Evolutionary conservation across 257 asterid genomes (phyloP), one percentile per base, ranked within the genome.

Genomic region (Knoxia roxburghii): DNA sequence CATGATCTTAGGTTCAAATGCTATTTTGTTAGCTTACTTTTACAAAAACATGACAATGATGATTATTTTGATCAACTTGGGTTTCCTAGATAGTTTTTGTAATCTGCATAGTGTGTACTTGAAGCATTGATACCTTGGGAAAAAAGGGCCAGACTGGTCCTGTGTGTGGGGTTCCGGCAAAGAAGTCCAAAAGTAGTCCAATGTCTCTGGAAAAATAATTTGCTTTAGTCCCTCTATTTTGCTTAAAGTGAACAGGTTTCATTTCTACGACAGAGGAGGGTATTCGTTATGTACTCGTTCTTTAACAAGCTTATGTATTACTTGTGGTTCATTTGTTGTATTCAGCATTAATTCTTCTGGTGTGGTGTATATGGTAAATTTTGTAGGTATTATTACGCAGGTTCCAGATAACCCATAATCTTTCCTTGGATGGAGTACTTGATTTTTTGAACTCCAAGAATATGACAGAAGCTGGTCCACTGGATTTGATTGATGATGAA

Each of bases 381-480:
- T 56, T 73, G 73, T 67, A 94, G 99, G 96, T 94, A 33, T 86
- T 94, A 85, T 81, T 94, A 65, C 83, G 95, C 65, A 83, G 93
- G 77, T 86, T 90, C 82, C 96, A 88, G 72, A 84, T 88, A 64
- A 94, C 96, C 50, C 92, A 75, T 68, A 94, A 94, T 67, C 86
- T 85, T 66, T 94, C 97, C 56, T 65, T 90, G 24, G 99, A 94
- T 70, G 99, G 99, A 72, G 97, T 88, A 54, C 95, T 88, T 67
- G 99, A 94, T 83, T 77, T 90, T 76, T 80, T 94, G 49, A 94
- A 90, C 84, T 94, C 99, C 6, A 94, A 90, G 83, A 94, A 85
- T 68, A 94, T 90, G 97, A 83, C 95, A 23, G 96, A 88, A 68
- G 94, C 97, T 27, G 99, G 99, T 68, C 95, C 97, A 40, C 27